These are phyloP conservation scores for Penicillium sp. DNA, from an alignment of 2,329 filamentous ascomycete genomes.

Conservation along the genomic window DNA sequence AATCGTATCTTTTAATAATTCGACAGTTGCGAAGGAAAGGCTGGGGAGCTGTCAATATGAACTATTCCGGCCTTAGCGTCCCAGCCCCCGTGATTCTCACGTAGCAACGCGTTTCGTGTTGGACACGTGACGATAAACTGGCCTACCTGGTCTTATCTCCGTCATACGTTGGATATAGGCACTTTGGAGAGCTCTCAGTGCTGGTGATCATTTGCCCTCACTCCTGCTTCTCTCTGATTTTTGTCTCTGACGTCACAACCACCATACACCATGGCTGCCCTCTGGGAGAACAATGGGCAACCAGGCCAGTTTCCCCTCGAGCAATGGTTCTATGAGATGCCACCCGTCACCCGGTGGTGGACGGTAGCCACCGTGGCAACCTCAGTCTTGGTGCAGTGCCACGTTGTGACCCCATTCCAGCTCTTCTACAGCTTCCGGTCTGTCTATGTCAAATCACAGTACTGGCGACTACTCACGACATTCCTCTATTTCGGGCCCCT, in stretches of 20 bases:
- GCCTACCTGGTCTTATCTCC: slow-evolving; percentile 9
- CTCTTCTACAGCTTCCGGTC: slow-evolving; percentile 94
- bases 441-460: slow-evolving; percentile 92
- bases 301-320: slow-evolving; percentile 73
- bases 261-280: slow-evolving; percentile 38
- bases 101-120: slow-evolving; percentile 11
- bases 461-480: slow-evolving; percentile 93
- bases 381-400: slow-evolving; percentile 86
- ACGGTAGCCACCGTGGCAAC: slow-evolving; percentile 87
- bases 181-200: neutral
- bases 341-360: slow-evolving; percentile 93
- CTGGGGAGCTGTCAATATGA: slow-evolving; percentile 7
- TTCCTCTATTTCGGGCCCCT: slow-evolving; percentile 97
- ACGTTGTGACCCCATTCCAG: slow-evolving; percentile 88
- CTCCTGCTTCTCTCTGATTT: neutral
- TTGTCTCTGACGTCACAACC: neutral
- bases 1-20: neutral
- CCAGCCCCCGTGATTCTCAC: slow-evolving; percentile 10
- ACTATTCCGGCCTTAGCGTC: slow-evolving; percentile 10
- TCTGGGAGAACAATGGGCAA: slow-evolving; percentile 46
- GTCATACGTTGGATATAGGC: slow-evolving; percentile 1
- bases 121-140: slow-evolving; percentile 10
- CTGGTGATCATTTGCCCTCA: slow-evolving; percentile 1
- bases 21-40: neutral
- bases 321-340: slow-evolving; percentile 99